Base-by-base conservation (phyloP, 2,329 filamentous ascomycete genomes). In the Aspergillus calidoustus region DNA sequence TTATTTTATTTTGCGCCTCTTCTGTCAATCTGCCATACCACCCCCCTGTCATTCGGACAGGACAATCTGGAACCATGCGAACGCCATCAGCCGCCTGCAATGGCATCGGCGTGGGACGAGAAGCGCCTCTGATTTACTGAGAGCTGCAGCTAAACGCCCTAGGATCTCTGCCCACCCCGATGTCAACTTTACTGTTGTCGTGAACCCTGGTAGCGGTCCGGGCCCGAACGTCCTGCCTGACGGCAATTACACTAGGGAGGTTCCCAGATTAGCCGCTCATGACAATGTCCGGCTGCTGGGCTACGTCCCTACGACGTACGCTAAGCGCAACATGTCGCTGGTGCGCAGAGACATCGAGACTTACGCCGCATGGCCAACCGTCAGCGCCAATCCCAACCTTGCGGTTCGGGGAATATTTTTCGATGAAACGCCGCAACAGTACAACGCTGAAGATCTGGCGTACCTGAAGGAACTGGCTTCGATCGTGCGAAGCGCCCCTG, bases 281-380 rank as follows among this genome's bases (percentile, higher is more conserved):
- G 69, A 78, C 62, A 85, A 86, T 72, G 79, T 82, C 56, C 76
- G 79, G 38, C 78, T 83, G 52, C 71, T 86, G 58, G 81, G 78
- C 11, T 84, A 83, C 69, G 82, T 84, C 69, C 73, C 82, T 50
- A 81, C 80, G 59, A 83, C 80, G 43, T 86, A 84, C 69, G 75
- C 73, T 23, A 72, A 67, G 51, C 76, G 77, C 54, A 69, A 77
- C 54, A 68, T 82, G 72, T 70, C 76, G 68, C 61, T 77, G 74
- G 70, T 81, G 52, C 71, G 69, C 59, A 66, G 72, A 61, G 82
- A 84, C 62, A 77, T 84, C 50, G 74, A 76, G 55, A 74, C 72
- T 4, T 84, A 83, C 61, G 77, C 76, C 17, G 76, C 74, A 43
- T 84, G 82, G 81, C 70, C 76, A 11, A 66, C 64, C 17, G 73